Conservation (phyloP, 2,329 filamentous ascomycete genomes). For the Cordyceps cateniannulata region DNA sequence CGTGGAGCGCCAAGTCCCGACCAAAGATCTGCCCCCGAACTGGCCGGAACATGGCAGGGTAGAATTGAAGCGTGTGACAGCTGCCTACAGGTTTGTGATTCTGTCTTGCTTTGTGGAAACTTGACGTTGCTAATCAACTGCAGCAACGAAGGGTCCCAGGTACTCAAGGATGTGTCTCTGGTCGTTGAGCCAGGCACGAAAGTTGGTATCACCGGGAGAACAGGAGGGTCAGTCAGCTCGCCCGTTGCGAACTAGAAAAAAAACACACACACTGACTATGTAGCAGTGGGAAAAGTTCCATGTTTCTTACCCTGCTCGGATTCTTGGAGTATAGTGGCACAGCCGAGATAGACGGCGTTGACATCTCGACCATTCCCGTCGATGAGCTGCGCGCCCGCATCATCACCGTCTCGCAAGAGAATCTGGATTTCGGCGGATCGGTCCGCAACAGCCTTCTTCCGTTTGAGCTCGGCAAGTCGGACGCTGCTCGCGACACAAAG, state of each 20-base stretch:
- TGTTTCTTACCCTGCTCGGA: background rate
- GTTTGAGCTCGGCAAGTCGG: background rate
- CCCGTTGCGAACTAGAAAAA: background rate
- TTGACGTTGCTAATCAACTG: background rate
- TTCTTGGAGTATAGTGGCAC: slow-evolving; percentile 12
- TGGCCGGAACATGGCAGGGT: background rate
- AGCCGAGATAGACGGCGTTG: slow-evolving; percentile 37
- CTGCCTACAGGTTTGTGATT: background rate
- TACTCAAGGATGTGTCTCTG: background rate
- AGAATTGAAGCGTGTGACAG: background rate
- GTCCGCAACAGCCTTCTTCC: background rate
- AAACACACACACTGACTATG: background rate
- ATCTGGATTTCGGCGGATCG: background rate
- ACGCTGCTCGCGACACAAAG: too few relatives aligned
- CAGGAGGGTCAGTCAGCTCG: background rate
- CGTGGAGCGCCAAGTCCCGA: background rate
- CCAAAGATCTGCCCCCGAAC: background rate
- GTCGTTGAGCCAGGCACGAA: background rate
- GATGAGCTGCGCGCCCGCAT: slow-evolving; percentile 35
- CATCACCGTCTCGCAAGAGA: slow-evolving; percentile 39
- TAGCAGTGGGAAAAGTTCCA: slow-evolving; percentile 3
- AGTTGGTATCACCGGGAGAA: background rate
- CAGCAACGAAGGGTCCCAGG: background rate
- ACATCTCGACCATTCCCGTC: slow-evolving; percentile 32
- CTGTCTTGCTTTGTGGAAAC: background rate